Evolutionary conservation across 2,329 filamentous ascomycete species (phyloP), one percentile per base, ranked within the genome.

Genomic region (Exserohilum turcica): DNA sequence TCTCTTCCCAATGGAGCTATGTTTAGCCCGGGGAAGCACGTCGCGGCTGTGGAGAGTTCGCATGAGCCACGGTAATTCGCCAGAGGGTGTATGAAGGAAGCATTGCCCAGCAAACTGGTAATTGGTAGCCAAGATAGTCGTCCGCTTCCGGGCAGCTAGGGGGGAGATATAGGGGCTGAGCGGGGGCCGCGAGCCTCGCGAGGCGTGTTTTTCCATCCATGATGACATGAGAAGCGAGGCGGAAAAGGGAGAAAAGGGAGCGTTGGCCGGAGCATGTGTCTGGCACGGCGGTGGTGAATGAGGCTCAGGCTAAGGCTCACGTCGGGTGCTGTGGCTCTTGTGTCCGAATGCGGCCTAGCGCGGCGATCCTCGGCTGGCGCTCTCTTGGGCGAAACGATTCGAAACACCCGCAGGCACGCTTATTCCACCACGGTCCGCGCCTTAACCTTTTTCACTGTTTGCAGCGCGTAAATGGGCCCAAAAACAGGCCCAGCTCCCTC

Each of bases 1-100:
- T 24, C 70, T 0, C 84, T 83, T 52, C 81, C 80, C 0, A 80
- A 80, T 65, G 82, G 81, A 0, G 63, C 78, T 0, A 68, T 79
- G 9, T 70, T 77, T 10, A 83, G 80, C 50, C 59, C 83, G 37
- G 81, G 81, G 0, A 77, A 75, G 52, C 75, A 80, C 37, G 79
- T 84, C 52, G 81, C 80, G 1, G 74, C 78, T 61, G 80, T 83
- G 78, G 81, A 83, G 68, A 24, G 21, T 24, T 24, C 21, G 21
- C 21, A 24, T 71, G 58, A 47, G 3, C 76, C 59, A 7, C 35
- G 65, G 13, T 58, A 77, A 60, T 79, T 80, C 57, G 75, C 80
- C 42, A 67, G 76, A 5, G 73, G 62, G 0, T 79, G 77, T 52
- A 68, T 63, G 31, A 68, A 71, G 2, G 59, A 64, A 29, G 43